Evolutionary conservation across 805 yeast genomes (phyloP).

Genomic region (Naumovozyma castellii): DNA sequence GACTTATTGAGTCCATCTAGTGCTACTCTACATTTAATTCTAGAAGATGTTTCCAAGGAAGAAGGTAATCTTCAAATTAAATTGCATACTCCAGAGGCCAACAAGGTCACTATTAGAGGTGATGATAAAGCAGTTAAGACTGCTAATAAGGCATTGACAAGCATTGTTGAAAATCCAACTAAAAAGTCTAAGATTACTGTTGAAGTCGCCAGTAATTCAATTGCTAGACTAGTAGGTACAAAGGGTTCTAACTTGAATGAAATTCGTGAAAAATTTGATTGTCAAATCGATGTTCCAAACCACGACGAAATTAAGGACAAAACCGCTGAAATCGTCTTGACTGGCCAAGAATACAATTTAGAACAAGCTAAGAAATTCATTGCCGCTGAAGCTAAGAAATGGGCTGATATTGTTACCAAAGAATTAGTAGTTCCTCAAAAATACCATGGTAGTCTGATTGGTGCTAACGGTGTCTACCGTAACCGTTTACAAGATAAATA

Average conservation of each 20-base stretch:
- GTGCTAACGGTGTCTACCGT: slow-evolving; percentile 71
- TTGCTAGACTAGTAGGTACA: slow-evolving; percentile 83
- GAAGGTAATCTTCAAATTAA: slow-evolving; percentile 37
- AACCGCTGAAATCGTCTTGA: slow-evolving; percentile 45
- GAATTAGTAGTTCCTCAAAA: slow-evolving; percentile 63
- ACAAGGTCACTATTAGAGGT: slow-evolving; percentile 63
- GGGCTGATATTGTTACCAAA: slow-evolving; percentile 72
- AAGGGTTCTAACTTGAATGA: slow-evolving; percentile 67
- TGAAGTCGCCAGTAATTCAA: slow-evolving; percentile 53
- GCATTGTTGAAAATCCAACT: slow-evolving; percentile 24
- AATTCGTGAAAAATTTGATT: slow-evolving; percentile 64
- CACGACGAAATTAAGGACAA: slow-evolving; percentile 31
- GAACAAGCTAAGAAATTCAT: slow-evolving; percentile 60
- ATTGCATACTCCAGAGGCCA: slow-evolving; percentile 39
- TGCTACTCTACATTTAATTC: slow-evolving; percentile 18
- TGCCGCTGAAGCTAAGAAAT: slow-evolving; percentile 49
- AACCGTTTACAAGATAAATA: slow-evolving; percentile 83
- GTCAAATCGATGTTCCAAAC: slow-evolving; percentile 58
- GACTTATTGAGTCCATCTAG: slow-evolving; percentile 18
- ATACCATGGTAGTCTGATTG: slow-evolving; percentile 75
- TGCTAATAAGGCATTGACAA: slow-evolving; percentile 30
- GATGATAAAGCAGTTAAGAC: slow-evolving; percentile 46
- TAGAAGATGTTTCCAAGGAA: slow-evolving; percentile 30
- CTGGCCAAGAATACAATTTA: slow-evolving; percentile 73
- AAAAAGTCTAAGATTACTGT: slow-evolving; percentile 33